Evolutionary conservation across 2,329 filamentous ascomycete species (phyloP).

Genomic region (Fusarium nygamai): DNA sequence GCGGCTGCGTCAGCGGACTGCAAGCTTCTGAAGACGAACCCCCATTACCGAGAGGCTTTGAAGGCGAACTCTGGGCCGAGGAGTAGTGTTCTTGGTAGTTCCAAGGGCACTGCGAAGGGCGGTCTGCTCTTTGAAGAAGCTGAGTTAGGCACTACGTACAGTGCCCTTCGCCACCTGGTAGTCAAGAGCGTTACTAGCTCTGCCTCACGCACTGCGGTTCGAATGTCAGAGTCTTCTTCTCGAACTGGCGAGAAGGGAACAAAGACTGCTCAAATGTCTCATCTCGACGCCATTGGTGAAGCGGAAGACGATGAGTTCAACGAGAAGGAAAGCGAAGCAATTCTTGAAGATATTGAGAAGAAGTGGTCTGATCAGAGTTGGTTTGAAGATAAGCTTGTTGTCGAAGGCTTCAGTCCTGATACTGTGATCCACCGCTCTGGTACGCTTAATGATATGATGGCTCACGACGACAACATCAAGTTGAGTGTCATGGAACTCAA

Average conservation of each 20-base stretch:
- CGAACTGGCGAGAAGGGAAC: slow-evolving; percentile 6
- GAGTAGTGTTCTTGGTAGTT: neutral
- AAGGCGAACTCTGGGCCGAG: neutral
- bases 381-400: slow-evolving; percentile 7
- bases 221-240: slow-evolving; percentile 19
- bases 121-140: slow-evolving; percentile 14
- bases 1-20: slow-evolving; percentile 2
- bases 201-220: slow-evolving; percentile 15
- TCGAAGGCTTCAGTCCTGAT: slow-evolving; percentile 45
- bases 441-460: slow-evolving; percentile 51
- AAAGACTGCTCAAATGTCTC: neutral
- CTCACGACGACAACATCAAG: slow-evolving; percentile 48
- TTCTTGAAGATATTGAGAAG: neutral
- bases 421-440: slow-evolving; percentile 36
- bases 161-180: slow-evolving; percentile 4
- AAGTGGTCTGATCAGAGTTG: neutral
- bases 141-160: slow-evolving; percentile 4
- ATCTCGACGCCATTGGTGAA: slow-evolving; percentile 13
- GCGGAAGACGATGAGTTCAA: slow-evolving; percentile 13
- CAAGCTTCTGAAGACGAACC: slow-evolving; percentile 4
- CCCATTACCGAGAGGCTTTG: neutral
- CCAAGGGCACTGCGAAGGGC: slow-evolving; percentile 5
- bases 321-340: neutral
- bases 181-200: slow-evolving; percentile 25
- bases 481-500: slow-evolving; percentile 47